Percentiles rank a stretch among this genome's conserved stretches.
phyloP scores from a whole-genome alignment of 495 filamentous ascomycete species.

The Cairneyella variabilis region DNA sequence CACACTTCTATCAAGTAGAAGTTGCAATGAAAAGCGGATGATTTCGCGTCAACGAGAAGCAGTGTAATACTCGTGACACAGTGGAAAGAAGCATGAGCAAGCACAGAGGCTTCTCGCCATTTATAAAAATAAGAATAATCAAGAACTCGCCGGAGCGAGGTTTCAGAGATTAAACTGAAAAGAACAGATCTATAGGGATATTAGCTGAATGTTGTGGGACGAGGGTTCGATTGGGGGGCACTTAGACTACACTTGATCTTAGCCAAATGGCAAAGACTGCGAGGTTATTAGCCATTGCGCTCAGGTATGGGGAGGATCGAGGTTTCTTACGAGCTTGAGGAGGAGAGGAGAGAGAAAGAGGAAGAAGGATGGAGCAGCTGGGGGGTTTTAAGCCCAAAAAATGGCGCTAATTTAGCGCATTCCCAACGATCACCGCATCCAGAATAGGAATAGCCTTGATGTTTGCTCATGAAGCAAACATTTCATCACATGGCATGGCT shows the following conservation, averaged over 20 bases:
- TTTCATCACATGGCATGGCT: too few species aligned
- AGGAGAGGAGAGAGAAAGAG: background rate
- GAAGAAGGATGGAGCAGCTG: background rate
- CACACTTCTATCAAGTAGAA: slow-evolving; percentile 49
- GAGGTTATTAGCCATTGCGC: background rate
- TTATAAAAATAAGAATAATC: slow-evolving; percentile 82
- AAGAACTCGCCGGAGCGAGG: slow-evolving; percentile 62
- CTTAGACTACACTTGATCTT: slow-evolving; percentile 21
- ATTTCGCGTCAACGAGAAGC: slow-evolving; percentile 77
- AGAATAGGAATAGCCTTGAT: too few species aligned
- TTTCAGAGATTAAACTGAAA: slow-evolving; percentile 92
- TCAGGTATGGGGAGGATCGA: background rate
- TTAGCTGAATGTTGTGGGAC: background rate
- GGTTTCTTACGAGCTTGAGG: background rate
- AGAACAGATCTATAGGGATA: slow-evolving; percentile 71
- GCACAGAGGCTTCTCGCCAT: slow-evolving; percentile 63
- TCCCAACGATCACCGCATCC: too few species aligned
- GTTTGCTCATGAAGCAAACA: too few species aligned
- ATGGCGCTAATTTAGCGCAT: background rate
- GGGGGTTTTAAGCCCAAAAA: background rate
- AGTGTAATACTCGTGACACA: slow-evolving; percentile 90
- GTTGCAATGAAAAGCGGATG: slow-evolving; percentile 51
- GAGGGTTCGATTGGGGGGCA: background rate
- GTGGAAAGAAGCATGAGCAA: slow-evolving; percentile 72
- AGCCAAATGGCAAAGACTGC: slow-evolving; percentile 6